Evolutionary conservation across 179 eudicot species (phyloP).

Genomic region (Vitellaria paradoxa): DNA sequence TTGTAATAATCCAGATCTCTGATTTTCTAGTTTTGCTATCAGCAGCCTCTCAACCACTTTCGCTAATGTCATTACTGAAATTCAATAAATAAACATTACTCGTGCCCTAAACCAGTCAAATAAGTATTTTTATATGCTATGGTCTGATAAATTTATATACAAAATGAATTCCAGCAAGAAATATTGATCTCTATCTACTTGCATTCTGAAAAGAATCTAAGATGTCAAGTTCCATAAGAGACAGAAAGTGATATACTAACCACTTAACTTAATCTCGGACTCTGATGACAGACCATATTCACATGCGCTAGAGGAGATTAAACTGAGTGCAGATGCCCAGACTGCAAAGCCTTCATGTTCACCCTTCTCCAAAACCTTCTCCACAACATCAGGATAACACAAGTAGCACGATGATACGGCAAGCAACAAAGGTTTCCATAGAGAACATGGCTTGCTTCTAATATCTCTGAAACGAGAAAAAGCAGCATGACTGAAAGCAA

Average conservation of each 20-base stretch:
- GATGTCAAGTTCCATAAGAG: constrained; percentile 2
- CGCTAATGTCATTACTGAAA: constrained; percentile 54
- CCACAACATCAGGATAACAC: constrained; percentile 57
- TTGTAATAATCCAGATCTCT: constrained; percentile 30
- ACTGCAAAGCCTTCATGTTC: constrained; percentile 50
- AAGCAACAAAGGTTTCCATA: constrained; percentile 69
- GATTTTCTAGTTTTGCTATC: constrained; percentile 22
- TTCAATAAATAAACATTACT: constrained; percentile 4
- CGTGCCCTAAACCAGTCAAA: not conserved
- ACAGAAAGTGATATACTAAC: constrained; percentile 25
- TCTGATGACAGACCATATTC: constrained; percentile 39
- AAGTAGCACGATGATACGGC: constrained; percentile 65
- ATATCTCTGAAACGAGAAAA: constrained; percentile 47
- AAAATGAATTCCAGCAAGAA: not conserved
- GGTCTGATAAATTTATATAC: not conserved
- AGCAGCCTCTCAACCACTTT: constrained; percentile 60
- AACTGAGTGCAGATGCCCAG: constrained; percentile 53
- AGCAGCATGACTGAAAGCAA: constrained; percentile 54
- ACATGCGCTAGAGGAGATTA: constrained; percentile 38
- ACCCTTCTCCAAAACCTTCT: constrained; percentile 44
- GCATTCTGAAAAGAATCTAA: not conserved
- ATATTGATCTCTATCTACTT: not conserved
- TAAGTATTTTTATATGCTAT: not conserved
- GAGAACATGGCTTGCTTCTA: constrained; percentile 41
- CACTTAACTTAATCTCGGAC: constrained; percentile 63